Evolutionary conservation across 2,329 filamentous ascomycete species (phyloP).

Genomic region (Colletotrichum sp.): DNA sequence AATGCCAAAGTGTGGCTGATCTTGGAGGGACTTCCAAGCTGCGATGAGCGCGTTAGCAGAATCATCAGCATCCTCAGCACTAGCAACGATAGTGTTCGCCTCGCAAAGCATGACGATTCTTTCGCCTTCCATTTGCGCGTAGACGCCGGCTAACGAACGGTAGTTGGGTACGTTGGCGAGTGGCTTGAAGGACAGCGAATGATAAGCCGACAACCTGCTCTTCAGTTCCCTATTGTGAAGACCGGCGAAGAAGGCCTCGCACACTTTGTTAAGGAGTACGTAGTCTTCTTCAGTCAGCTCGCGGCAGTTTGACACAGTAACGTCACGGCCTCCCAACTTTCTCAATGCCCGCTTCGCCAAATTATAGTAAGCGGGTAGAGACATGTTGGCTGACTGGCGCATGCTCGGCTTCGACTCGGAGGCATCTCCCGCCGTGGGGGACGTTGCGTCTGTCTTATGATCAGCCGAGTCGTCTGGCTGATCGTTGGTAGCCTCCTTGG

Average conservation of each 20-base stretch:
- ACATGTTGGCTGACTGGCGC: slow-evolving; percentile 45
- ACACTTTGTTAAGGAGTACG: slow-evolving; percentile 55
- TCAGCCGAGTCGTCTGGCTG: background rate
- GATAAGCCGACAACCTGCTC: slow-evolving; percentile 47
- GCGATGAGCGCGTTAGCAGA: slow-evolving; percentile 42
- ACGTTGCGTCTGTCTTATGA: background rate
- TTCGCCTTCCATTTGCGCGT: slow-evolving; percentile 62
- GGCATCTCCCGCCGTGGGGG: background rate
- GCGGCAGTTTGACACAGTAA: slow-evolving; percentile 49
- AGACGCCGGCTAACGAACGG: slow-evolving; percentile 59
- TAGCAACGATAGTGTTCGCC: slow-evolving; percentile 35
- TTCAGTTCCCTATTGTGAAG: slow-evolving; percentile 53
- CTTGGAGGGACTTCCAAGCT: slow-evolving; percentile 52
- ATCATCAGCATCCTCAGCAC: slow-evolving; percentile 38
- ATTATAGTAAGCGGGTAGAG: slow-evolving; percentile 51
- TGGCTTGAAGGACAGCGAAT: slow-evolving; percentile 48
- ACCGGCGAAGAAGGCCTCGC: slow-evolving; percentile 59
- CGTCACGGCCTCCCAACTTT: slow-evolving; percentile 54
- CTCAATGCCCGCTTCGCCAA: slow-evolving; percentile 55
- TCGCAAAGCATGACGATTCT: slow-evolving; percentile 54
- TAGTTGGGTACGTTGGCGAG: slow-evolving; percentile 30
- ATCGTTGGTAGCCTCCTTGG: background rate
- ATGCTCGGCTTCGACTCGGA: slow-evolving; percentile 29
- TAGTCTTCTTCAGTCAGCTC: slow-evolving; percentile 51
- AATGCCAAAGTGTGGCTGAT: slow-evolving; percentile 40